These are phyloP conservation scores for Dipodascopsis uninucleata DNA, from an alignment of 805 yeast species.

Conservation along the genomic window DNA sequence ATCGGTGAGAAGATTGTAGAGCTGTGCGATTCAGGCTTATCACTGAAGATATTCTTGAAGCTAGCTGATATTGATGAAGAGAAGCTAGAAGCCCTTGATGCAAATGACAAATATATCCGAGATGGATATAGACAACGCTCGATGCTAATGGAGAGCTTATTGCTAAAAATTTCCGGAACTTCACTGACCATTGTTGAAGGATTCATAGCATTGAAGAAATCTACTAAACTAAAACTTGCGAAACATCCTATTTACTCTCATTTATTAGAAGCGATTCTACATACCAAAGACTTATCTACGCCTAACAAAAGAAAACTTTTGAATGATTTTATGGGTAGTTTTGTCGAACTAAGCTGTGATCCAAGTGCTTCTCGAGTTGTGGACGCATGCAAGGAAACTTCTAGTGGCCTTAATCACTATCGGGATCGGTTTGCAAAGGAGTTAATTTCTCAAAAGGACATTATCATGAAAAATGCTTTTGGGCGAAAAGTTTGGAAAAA, in stretches of 20 bases:
- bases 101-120: too few species aligned
- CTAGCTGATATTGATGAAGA: conserved; percentile 1
- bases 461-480: conserved; percentile 78
- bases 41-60: not conserved
- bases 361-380: conserved; percentile 89
- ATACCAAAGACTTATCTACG: conserved; percentile 22
- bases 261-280: conserved; percentile 52
- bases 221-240: conserved; percentile 67
- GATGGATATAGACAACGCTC: conserved; percentile 18
- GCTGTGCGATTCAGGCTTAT: not conserved
- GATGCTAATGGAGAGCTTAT: conserved; percentile 9
- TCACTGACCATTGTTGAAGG: conserved; percentile 48
- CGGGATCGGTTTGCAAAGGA: conserved; percentile 81
- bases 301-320: conserved; percentile 51
- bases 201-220: conserved; percentile 56
- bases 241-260: conserved; percentile 88
- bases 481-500: conserved; percentile 94
- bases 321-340: conserved; percentile 56
- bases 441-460: conserved; percentile 50
- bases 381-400: conserved; percentile 76
- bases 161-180: conserved; percentile 4
- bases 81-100: too few species aligned
- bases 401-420: conserved; percentile 71
- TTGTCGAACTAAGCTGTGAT: conserved; percentile 65
- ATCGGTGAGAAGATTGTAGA: not conserved